phyloP scores from a whole-genome alignment of 2,329 filamentous ascomycete genomes.

The Esteya vermicola region DNA sequence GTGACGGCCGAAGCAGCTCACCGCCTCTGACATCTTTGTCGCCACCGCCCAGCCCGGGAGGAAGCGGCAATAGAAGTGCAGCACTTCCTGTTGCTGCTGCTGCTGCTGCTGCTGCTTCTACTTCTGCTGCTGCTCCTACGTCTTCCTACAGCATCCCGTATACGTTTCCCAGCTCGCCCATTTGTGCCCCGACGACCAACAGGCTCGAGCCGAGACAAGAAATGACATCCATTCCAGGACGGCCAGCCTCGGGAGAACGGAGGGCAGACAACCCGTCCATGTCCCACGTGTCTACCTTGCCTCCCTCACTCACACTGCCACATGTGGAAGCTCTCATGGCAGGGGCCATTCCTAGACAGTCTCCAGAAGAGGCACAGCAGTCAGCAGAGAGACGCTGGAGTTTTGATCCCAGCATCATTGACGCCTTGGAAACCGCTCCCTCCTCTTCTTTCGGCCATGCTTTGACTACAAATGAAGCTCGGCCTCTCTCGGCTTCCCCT shows the following conservation, averaged over 20 bases:
- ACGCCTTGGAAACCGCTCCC: too few relatives aligned
- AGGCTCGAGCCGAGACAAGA: constrained; percentile 19
- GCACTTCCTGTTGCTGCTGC: too few relatives aligned
- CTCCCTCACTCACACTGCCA: neutral
- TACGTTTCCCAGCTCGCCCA: constrained; percentile 25
- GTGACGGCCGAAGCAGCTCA: constrained; percentile 12
- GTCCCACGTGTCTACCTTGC: neutral
- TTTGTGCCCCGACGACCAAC: constrained; percentile 21
- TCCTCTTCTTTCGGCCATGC: constrained; percentile 5
- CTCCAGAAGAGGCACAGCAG: too few relatives aligned
- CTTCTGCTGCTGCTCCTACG: constrained; percentile 1
- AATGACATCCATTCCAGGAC: neutral
- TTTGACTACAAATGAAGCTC: constrained; percentile 5
- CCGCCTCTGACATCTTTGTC: constrained; percentile 17
- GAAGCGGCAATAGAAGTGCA: too few relatives aligned
- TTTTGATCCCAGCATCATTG: too few relatives aligned
- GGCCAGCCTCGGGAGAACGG: neutral
- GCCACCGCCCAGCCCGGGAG: constrained; percentile 14
- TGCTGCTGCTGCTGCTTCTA: constrained; percentile 3
- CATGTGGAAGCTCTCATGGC: neutral
- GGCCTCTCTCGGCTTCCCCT: constrained; percentile 2
- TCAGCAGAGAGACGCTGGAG: too few relatives aligned
- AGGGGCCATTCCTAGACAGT: neutral
- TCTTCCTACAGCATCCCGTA: too few relatives aligned
- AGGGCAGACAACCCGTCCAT: neutral